Base-by-base conservation (phyloP, 495 filamentous ascomycete genomes). In the Tuber umbilicatum region DNA sequence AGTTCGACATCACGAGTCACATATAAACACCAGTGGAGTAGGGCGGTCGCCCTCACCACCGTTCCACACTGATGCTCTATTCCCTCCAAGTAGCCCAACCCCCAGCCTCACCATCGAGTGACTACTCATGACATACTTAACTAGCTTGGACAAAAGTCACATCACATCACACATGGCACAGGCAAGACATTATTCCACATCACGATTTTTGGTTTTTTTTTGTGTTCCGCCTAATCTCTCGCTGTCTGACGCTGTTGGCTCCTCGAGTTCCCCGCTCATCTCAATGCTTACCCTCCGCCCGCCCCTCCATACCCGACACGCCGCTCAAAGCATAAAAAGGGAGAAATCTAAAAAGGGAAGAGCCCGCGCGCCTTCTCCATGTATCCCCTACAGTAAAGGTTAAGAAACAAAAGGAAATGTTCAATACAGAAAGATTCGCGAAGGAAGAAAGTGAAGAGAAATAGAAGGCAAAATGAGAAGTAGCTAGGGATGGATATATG, bases 321-420 rank as follows among this genome's bases (percentile, higher is more conserved):
- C 27, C 55, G 55, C 19, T 35, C 55, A 64, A 64, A 64, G 55
- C 27, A 64, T 27, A 64, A 64, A 64, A 64, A 64, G 55, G 55
- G 55, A 35, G n/a, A 27, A 64, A 35, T 64, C 55, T 64, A 64
- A 64, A 60, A 60, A 60, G 50, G 55, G 55, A 64, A 31, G 55
- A 64, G 31, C 27, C 55, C 27, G 55, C 55, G 16, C 55, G 55
- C 55, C 55, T 64, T 64, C 55, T 27, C n/a, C 55, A 31, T 64
- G 55, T 64, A 64, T 35, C 27, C 55, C 55, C 55, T 64, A 64
- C 35, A 35, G 27, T 27, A 64, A 17, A 35, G 7, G 27, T 31
- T 31, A 64, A 64, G 55, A 35, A 64, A 64, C 17, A 64, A 64
- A 14, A 64, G 55, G 1, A 17, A 64, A 35, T 64, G 17, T 35